Percentiles rank a stretch among this genome's conserved stretches.
phyloP scores from a whole-genome alignment of 2,329 filamentous ascomycete genomes.

The Helotiales sp. region DNA sequence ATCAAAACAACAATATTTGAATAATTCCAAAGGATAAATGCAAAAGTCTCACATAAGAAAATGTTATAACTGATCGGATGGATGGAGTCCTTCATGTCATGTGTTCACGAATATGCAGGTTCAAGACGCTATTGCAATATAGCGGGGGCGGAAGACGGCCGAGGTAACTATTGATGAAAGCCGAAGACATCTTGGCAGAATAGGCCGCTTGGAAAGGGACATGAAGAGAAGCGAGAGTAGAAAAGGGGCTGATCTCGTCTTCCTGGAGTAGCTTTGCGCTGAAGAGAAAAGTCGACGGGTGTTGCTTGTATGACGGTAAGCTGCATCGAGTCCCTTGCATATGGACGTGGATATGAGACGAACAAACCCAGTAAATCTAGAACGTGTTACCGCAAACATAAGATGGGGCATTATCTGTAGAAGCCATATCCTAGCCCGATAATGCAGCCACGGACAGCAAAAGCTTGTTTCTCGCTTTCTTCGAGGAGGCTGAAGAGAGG shows the following conservation, averaged over 20 bases:
- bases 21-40: neutral
- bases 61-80: neutral
- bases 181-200: neutral
- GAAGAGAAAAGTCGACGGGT: neutral
- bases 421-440: too few species aligned
- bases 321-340: neutral
- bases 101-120: conserved; percentile 10
- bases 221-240: neutral
- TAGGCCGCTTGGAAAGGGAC: neutral
- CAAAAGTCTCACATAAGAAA: neutral
- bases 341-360: neutral
- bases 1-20: neutral
- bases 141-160: neutral
- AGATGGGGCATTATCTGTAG: too few species aligned
- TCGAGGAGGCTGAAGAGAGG: neutral
- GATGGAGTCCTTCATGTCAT: conserved; percentile 11
- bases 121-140: neutral
- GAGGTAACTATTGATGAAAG: neutral
- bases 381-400: neutral
- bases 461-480: conserved; percentile 1
- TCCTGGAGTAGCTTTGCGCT: neutral
- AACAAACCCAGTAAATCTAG: neutral
- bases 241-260: neutral
- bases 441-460: neutral
- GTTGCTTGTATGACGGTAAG: neutral